Evolutionary conservation across 2,329 filamentous ascomycete species (phyloP).

Genomic region (Pyrenophora teres): DNA sequence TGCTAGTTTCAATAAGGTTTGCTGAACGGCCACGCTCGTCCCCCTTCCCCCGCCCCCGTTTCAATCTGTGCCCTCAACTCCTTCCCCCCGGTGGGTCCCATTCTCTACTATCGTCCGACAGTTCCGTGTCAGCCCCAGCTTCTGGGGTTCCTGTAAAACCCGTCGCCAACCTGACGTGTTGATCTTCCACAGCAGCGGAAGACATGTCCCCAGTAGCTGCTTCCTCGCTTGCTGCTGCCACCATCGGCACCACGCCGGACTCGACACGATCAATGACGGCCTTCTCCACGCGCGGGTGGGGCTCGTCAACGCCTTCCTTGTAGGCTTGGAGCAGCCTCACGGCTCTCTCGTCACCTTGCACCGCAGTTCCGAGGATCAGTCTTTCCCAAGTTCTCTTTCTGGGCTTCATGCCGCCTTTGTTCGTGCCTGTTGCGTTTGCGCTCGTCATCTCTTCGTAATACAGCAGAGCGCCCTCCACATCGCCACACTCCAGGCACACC

Average conservation of each 20-base stretch:
- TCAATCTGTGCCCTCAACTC: background rate
- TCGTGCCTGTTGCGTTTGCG: constrained; percentile 1
- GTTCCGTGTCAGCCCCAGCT: constrained; percentile 3
- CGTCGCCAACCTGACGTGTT: background rate
- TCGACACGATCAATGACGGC: constrained; percentile 22
- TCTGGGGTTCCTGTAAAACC: constrained; percentile 1
- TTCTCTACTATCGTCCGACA: constrained; percentile 1
- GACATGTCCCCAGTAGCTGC: background rate
- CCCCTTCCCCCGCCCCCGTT: background rate
- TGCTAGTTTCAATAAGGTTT: constrained; percentile 5
- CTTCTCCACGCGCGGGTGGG: constrained; percentile 16
- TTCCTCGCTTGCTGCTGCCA: background rate
- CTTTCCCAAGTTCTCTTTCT: constrained; percentile 24
- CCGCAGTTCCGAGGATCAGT: constrained; percentile 17
- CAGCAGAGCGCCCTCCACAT: constrained; percentile 53
- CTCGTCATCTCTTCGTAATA: constrained; percentile 58
- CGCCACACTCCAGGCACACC: constrained; percentile 54
- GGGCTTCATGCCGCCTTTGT: constrained; percentile 14
- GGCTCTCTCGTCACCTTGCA: constrained; percentile 21
- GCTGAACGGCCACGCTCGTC: background rate
- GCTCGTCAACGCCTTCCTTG: constrained; percentile 16
- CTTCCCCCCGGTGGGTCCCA: background rate
- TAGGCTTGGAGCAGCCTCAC: constrained; percentile 27
- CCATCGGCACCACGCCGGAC: constrained; percentile 8
- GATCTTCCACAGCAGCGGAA: background rate